Base-by-base conservation (phyloP, 768 basidiomycete genomes). In the Amanita molliuscula region DNA sequence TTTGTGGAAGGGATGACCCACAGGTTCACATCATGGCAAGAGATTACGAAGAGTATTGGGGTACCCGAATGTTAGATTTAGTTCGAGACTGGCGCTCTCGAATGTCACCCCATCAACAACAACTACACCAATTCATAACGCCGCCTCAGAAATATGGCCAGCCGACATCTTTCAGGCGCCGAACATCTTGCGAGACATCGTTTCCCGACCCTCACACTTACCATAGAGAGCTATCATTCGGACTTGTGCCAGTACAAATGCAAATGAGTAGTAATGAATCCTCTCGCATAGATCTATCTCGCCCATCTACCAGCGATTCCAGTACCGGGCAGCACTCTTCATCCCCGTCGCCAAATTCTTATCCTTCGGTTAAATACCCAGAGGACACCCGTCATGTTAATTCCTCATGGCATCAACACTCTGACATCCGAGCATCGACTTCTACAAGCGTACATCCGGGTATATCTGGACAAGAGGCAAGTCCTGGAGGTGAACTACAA, bases 21-120 rank as follows among this genome's bases (percentile, higher is more conserved):
- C 70, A 70, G 49, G 59, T 86, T 53, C 69, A 73, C n/a, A 66
- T 63, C 33, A 84, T 79, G 83, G 76, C 72, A 45, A 65, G 67
- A 33, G 77, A 82, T 37, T 84, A 83, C 48, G 79, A 82, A 59
- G 81, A 80, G 51, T 61, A 75, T 16, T 84, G 78, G 76, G 85
- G 85, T 18, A 76, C 80, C 48, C 72, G 72, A 50, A 72, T 81
- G 23, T 66, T 68, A 23, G 79, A 81, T 50, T 66, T 69, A 49
- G 71, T 64, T 33, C 67, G 65, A 46, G 67, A 71, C 48, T 68
- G 67, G 63, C 64, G 64, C 18, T 58, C 65, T 38, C 66, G 63
- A 41, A 62, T 68, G 33, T 69, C 70, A 13, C 69, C 70, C 20
- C 60, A 63, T 44, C 58, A 62, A 29, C 62, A 65, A 50, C 66